These are phyloP conservation scores for Ustilago shanxiensis DNA, from an alignment of 1,284 basidiomycete genomes.

Conservation along the genomic window DNA sequence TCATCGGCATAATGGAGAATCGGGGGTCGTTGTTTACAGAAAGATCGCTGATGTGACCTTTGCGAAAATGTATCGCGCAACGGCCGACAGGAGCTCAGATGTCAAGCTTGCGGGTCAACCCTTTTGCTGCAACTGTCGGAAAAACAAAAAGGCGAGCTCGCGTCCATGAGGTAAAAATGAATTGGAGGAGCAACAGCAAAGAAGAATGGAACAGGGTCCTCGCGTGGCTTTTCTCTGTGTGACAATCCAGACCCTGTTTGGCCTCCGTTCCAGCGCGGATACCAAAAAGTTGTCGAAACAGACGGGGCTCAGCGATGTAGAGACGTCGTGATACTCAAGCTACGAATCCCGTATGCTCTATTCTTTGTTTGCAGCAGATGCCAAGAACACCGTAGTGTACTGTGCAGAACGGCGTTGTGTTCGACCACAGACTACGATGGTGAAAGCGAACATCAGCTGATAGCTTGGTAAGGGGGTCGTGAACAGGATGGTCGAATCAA, in stretches of 20 bases:
- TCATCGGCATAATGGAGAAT: conserved; percentile 1
- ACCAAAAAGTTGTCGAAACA: too few species aligned
- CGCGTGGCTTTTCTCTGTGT: conserved; percentile 2
- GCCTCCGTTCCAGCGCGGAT: neutral
- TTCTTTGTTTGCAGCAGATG: neutral
- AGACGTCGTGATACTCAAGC: too few species aligned
- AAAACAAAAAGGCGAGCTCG: conserved; percentile 19
- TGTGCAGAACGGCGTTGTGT: too few species aligned
- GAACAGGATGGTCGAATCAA: neutral
- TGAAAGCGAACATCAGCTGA: neutral
- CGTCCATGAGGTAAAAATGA: too few species aligned
- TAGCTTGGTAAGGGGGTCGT: neutral
- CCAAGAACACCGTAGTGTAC: too few species aligned
- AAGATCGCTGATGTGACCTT: neutral
- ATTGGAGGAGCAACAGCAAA: too few species aligned
- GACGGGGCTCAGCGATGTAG: too few species aligned
- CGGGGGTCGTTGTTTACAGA: neutral
- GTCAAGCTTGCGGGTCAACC: conserved; percentile 3
- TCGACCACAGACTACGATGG: neutral
- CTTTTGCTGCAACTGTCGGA: conserved; percentile 12
- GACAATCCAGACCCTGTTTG: conserved; percentile 2
- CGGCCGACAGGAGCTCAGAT: neutral
- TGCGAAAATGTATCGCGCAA: too few species aligned
- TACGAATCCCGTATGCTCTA: neutral
- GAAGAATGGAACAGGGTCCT: conserved; percentile 10